Conservation (phyloP, 768 basidiomycete genomes). For the Podaxis rugospora region DNA sequence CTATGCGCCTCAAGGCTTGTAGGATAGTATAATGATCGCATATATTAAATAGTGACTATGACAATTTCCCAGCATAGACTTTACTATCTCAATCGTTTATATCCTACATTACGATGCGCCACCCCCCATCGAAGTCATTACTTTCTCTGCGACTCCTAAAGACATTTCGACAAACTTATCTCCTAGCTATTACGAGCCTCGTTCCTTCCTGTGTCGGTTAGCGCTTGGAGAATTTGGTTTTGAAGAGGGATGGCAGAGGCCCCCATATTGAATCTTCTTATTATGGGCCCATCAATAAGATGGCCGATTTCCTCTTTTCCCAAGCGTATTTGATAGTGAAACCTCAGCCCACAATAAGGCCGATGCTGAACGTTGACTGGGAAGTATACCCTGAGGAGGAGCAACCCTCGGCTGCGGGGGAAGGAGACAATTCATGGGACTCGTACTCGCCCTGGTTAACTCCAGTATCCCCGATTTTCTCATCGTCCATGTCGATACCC, state of each 20-base stretch:
- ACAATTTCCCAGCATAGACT: too few species aligned
- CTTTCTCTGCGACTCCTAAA: too few species aligned
- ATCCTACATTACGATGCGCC: too few species aligned
- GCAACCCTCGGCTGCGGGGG: too few species aligned
- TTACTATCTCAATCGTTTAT: too few species aligned
- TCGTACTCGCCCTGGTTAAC: background rate
- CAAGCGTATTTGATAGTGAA: background rate
- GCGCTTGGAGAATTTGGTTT: too few species aligned
- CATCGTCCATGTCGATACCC: background rate
- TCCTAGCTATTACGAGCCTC: background rate
- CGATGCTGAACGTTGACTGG: background rate
- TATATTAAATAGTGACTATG: too few species aligned
- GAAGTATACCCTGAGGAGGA: too few species aligned
- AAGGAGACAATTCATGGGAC: background rate
- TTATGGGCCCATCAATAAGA: background rate
- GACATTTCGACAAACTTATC: too few species aligned
- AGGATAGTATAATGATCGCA: too few species aligned
- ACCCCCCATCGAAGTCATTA: too few species aligned
- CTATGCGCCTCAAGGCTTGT: too few species aligned
- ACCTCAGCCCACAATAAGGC: background rate
- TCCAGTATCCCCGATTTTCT: background rate
- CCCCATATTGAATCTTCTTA: background rate
- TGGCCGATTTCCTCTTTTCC: background rate
- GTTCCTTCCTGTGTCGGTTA: background rate
- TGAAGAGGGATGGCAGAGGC: background rate